phyloP scores from a whole-genome alignment of 805 yeast species.

The Saccharomycopsis amapae region DNA sequence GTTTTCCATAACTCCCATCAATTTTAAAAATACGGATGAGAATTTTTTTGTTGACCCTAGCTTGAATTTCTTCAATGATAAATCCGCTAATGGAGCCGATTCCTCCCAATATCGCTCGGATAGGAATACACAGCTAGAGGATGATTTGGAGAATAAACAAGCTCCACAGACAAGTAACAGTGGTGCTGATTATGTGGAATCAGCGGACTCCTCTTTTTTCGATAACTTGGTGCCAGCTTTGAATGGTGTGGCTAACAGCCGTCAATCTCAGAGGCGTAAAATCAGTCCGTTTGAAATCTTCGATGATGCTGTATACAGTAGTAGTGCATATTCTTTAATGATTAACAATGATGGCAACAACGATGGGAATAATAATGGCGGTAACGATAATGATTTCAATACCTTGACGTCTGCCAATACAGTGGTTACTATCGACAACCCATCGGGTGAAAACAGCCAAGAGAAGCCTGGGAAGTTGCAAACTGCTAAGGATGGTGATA shows the following conservation, averaged over 20 bases:
- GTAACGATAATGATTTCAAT: neutral
- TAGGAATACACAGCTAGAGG: constrained; percentile 5
- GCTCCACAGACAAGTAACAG: constrained; percentile 1
- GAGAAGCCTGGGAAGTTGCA: neutral
- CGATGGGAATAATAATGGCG: neutral
- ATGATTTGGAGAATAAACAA: too few species aligned
- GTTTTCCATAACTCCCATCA: constrained; percentile 18
- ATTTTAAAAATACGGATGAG: constrained; percentile 14
- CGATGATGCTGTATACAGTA: constrained; percentile 52
- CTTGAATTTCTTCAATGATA: neutral
- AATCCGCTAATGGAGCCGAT: neutral
- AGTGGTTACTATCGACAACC: neutral
- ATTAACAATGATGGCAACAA: neutral
- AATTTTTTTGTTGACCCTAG: constrained; percentile 9
- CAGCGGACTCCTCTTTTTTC: too few species aligned
- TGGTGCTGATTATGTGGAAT: too few species aligned
- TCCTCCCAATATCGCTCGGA: constrained; percentile 3
- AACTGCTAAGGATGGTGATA: neutral
- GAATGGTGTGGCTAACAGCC: too few species aligned
- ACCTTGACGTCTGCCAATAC: neutral
- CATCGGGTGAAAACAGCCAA: too few species aligned
- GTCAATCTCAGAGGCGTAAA: constrained; percentile 28
- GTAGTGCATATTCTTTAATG: constrained; percentile 8
- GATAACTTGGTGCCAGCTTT: too few species aligned
- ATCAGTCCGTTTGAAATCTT: constrained; percentile 57